Evolutionary conservation across 495 filamentous ascomycete genomes (phyloP).

Genomic region (Paragyromitra xinjiangensis): DNA sequence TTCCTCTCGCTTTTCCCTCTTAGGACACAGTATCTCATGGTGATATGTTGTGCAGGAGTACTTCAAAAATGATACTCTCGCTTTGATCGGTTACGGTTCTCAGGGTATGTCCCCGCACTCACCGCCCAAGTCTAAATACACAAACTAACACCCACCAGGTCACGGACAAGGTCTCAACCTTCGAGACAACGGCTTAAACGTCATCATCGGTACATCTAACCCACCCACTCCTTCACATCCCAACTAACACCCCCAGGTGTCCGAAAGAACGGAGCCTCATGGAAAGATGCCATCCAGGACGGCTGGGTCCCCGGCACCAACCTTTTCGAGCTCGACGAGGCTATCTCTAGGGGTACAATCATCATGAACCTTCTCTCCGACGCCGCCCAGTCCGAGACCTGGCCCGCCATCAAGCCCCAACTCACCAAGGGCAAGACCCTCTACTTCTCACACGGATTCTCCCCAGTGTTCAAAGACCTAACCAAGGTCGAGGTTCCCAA

Average conservation of each 20-base stretch:
- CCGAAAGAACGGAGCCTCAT: conserved; percentile 95
- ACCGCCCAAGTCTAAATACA: neutral
- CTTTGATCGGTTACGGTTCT: conserved; percentile 98
- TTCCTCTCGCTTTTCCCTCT: conserved; percentile 14
- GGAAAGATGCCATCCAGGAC: conserved; percentile 95
- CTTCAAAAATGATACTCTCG: conserved; percentile 99
- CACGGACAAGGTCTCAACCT: conserved; percentile 99
- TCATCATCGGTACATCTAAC: conserved; percentile 76
- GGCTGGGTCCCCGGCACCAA: conserved; percentile 98
- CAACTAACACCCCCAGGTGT: conserved; percentile 63
- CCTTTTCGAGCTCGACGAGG: conserved; percentile 96
- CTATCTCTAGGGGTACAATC: conserved; percentile 91
- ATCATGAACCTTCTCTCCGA: conserved; percentile 99
- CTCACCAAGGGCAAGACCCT: conserved; percentile 99
- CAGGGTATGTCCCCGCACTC: conserved; percentile 64
- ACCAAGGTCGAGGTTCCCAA: conserved; percentile 97
- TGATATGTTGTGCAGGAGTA: conserved; percentile 71
- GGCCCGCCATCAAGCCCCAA: conserved; percentile 96
- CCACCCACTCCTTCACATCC: neutral
- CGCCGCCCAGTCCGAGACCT: conserved; percentile 97
- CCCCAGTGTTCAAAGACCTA: conserved; percentile 98
- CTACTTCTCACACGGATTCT: conserved; percentile 99
- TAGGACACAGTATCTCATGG: conserved; percentile 20
- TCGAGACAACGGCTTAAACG: conserved; percentile 97
- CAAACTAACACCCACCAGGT: conserved; percentile 60